Evolutionary conservation across 2,329 filamentous ascomycete genomes (phyloP), one percentile per base, ranked within the genome.

Genomic region (Trichoderma koningiopsis): DNA sequence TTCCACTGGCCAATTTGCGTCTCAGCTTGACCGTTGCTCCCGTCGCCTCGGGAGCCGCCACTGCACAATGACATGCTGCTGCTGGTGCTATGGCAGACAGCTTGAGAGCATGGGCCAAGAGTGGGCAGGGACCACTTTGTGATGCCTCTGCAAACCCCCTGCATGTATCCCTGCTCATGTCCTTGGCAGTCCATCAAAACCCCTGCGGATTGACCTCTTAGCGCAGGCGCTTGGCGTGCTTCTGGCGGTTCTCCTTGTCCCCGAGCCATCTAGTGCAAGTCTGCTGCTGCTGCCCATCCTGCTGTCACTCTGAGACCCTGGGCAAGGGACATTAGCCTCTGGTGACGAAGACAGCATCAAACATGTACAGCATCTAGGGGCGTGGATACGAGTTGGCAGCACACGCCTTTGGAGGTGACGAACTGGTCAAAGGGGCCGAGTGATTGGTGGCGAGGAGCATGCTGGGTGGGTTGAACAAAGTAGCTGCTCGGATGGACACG

Each of bases 311-410:
- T 60, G 52, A 40, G 31, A 69, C 59, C 67, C 60, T 52, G 67
- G 40, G 67, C 52, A 40, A 64, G 35, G 37, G 59, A 63, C 35
- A 33, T 63, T 52, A 56, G 59, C 40, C 29, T 59, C 4, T 57
- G 60, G 52, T 59, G 60, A 47, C 49, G 37, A 29, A 49, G 49
- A 49, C 58, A 58, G 64, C 55, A 59, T 49, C 55, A 52, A 31
- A 29, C 35, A 67, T 59, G 63, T 56, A 19, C 40, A 43, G 40
- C 7, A 67, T 67, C 64, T 57, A 59, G 64, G 64, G 64, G 55
- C 53, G 64, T 67, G 55, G 40, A 56, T 67, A 67, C 64, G 62
- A 67, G 55, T 58, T 67, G 52, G 49, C 64, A 67, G 64, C 22
- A 56, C 55, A 66, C 52, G 37, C 63, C 63, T 49, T 57, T 24